Conservation (phyloP, 2,329 filamentous ascomycete species). For the Pyrenophora graminea region DNA sequence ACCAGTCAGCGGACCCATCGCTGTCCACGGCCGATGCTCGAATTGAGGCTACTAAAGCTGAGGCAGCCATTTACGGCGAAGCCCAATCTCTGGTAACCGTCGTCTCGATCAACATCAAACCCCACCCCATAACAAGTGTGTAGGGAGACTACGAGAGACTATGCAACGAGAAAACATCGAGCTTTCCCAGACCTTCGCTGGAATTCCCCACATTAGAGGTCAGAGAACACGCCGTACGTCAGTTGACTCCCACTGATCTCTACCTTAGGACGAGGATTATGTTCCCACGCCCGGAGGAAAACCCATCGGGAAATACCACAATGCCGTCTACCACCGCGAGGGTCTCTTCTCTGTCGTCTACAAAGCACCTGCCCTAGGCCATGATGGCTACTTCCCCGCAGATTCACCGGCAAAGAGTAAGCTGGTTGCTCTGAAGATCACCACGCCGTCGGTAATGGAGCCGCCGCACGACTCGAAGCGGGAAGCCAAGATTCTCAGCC, state of each 20-base stretch:
- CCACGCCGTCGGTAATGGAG: slow-evolving; percentile 70
- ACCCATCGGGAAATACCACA: slow-evolving; percentile 60
- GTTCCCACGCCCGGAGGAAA: slow-evolving; percentile 43
- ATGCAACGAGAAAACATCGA: slow-evolving; percentile 30
- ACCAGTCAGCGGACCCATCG: slow-evolving; percentile 51
- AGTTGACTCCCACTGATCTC: neutral
- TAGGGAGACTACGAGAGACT: slow-evolving; percentile 43
- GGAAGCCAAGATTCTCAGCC: slow-evolving; percentile 74
- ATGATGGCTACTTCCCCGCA: slow-evolving; percentile 39
- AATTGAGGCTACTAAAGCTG: slow-evolving; percentile 65
- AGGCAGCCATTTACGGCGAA: slow-evolving; percentile 65
- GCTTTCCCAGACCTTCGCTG: slow-evolving; percentile 24
- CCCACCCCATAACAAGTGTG: slow-evolving; percentile 20
- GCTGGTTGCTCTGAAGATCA: slow-evolving; percentile 80
- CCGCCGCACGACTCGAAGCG: slow-evolving; percentile 82
- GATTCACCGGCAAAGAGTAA: slow-evolving; percentile 23
- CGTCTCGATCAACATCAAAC: neutral
- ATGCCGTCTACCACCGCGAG: slow-evolving; percentile 61
- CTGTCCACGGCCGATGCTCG: slow-evolving; percentile 55
- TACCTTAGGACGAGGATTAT: slow-evolving; percentile 34
- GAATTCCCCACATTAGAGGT: slow-evolving; percentile 34
- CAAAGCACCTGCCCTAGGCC: slow-evolving; percentile 57
- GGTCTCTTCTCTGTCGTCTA: slow-evolving; percentile 87
- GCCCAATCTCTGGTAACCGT: slow-evolving; percentile 61
- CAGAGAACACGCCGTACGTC: neutral